These are phyloP conservation scores for Coprinopsis cinerea DNA, from an alignment of 768 basidiomycete species.

Conservation along the genomic window DNA sequence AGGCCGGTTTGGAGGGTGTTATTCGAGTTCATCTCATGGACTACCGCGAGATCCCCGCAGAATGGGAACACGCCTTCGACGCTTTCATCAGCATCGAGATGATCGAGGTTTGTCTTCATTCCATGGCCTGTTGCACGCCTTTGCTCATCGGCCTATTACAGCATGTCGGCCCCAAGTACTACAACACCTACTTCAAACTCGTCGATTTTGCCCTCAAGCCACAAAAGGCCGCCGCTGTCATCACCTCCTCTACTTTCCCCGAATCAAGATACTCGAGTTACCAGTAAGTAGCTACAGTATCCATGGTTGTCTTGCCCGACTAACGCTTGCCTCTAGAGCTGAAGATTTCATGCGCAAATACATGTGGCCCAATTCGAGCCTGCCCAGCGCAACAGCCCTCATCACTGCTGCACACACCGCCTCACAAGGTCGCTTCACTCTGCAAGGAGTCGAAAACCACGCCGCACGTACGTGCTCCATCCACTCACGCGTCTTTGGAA, in stretches of 20 bases:
- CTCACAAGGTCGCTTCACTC: conserved; percentile 70
- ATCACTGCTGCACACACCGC: conserved; percentile 65
- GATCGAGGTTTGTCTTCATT: conserved; percentile 50
- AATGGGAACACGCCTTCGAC: conserved; percentile 79
- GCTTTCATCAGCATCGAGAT: conserved; percentile 76
- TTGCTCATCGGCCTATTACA: conserved; percentile 21
- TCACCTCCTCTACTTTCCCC: conserved; percentile 67
- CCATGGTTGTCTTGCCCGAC: conserved; percentile 4
- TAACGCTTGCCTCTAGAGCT: conserved; percentile 32
- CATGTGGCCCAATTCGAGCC: conserved; percentile 87
- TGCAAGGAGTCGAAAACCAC: conserved; percentile 83
- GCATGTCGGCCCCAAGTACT: conserved; percentile 53
- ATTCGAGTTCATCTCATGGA: conserved; percentile 88
- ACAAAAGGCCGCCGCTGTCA: conserved; percentile 58
- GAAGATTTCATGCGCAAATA: conserved; percentile 85
- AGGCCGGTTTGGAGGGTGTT: conserved; percentile 59
- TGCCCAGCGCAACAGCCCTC: conserved; percentile 81
- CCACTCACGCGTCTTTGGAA: background rate
- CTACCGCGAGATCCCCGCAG: conserved; percentile 80
- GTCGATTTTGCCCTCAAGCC: conserved; percentile 75
- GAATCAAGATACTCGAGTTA: conserved; percentile 63
- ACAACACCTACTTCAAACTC: conserved; percentile 68
- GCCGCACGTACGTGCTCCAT: conserved; percentile 52
- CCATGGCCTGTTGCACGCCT: conserved; percentile 36
- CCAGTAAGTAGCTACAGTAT: conserved; percentile 43